Evolutionary conservation across 2,329 filamentous ascomycete species (phyloP).

Genomic region (Aspergillus melleus): DNA sequence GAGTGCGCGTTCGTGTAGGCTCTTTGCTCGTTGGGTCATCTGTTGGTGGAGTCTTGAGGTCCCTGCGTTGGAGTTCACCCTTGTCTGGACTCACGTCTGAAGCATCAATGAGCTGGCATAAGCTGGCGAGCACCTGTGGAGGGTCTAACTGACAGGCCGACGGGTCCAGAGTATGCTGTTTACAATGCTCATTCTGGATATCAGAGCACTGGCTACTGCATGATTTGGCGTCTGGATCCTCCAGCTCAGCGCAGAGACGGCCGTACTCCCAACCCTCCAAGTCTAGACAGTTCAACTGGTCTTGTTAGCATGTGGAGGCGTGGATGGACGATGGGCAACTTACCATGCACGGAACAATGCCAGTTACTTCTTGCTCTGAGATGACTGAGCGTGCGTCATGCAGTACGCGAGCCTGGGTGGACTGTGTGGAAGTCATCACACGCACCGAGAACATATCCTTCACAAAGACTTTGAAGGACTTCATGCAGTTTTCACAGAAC

Average conservation of each 20-base stretch:
- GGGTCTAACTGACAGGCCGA: neutral
- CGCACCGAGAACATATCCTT: neutral
- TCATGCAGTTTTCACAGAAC: too few species aligned
- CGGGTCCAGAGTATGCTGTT: neutral
- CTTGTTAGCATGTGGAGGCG: too few species aligned
- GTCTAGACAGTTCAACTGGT: too few species aligned
- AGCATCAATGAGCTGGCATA: neutral
- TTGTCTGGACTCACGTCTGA: neutral
- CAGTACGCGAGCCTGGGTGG: neutral
- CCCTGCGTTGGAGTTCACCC: neutral
- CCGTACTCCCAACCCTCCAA: too few species aligned
- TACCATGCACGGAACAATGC: neutral
- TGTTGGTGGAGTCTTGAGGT: neutral
- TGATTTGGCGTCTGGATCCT: too few species aligned
- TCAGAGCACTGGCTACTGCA: too few species aligned
- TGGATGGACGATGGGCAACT: too few species aligned
- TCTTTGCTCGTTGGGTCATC: neutral
- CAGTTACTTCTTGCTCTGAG: neutral
- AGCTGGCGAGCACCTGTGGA: neutral
- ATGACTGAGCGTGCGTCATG: neutral
- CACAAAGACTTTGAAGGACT: neutral
- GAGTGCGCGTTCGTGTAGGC: neutral
- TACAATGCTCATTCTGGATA: too few species aligned
- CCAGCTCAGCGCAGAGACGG: too few species aligned
- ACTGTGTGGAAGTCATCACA: neutral